A percentile compares a stretch with the other conserved stretches of the same genome.
phyloP scores from a whole-genome alignment of 805 yeast genomes.

The Zygosaccharomyces bailii region DNA sequence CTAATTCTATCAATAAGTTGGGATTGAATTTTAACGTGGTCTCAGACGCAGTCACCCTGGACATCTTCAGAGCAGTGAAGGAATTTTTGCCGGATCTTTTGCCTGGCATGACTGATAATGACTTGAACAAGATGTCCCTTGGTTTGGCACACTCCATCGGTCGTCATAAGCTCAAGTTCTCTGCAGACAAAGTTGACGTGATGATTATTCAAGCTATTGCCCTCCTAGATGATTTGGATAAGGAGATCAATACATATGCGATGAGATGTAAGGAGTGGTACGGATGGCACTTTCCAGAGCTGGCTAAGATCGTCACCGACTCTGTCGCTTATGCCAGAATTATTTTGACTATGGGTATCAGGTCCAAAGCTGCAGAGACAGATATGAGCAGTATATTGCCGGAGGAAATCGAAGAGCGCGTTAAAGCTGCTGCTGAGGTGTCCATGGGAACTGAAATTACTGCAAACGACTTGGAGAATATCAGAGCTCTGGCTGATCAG shows the following conservation, averaged over 20 bases:
- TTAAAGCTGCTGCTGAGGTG: conserved; percentile 95
- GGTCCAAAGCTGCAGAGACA: conserved; percentile 85
- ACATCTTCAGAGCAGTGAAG: conserved; percentile 91
- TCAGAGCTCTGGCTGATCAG: conserved; percentile 88
- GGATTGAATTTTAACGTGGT: conserved; percentile 85
- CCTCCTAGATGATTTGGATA: conserved; percentile 91
- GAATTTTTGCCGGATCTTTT: conserved; percentile 90
- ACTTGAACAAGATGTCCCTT: conserved; percentile 88
- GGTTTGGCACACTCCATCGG: conserved; percentile 99
- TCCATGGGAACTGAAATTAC: conserved; percentile 99
- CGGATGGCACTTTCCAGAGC: conserved; percentile 99
- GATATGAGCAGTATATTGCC: conserved; percentile 89
- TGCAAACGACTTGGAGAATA: conserved; percentile 81
- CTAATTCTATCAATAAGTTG: conserved; percentile 92
- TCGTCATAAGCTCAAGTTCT: conserved; percentile 94
- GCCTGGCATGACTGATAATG: conserved; percentile 86
- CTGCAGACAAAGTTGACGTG: conserved; percentile 97
- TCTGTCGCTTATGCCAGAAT: conserved; percentile 95
- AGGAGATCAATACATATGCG: conserved; percentile 95
- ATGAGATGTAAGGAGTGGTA: conserved; percentile 99
- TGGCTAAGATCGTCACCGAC: conserved; percentile 94
- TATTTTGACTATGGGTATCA: conserved; percentile 87
- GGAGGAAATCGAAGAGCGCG: conserved; percentile 87
- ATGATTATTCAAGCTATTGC: conserved; percentile 99
- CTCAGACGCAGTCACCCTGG: conserved; percentile 92